phyloP scores from a whole-genome alignment of 306 rosid genomes.

The Vigna unguiculata region DNA sequence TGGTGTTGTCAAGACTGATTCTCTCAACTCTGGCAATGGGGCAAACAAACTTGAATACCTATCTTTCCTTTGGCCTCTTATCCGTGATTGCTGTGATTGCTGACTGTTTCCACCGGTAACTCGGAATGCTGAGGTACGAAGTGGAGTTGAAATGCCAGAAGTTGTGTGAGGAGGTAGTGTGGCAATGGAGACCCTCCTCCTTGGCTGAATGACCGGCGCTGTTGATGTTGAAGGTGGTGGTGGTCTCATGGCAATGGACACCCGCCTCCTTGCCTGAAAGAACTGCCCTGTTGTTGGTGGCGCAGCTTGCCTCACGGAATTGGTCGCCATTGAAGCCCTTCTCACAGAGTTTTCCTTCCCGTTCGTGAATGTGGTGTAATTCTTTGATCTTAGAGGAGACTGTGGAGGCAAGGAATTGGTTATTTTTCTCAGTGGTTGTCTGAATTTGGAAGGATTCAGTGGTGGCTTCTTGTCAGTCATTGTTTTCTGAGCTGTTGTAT shows the following conservation, averaged over 20 bases:
- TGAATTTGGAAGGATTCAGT: slow-evolving; percentile 69
- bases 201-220: slow-evolving; percentile 55
- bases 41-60: slow-evolving; percentile 78
- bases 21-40: slow-evolving; percentile 67
- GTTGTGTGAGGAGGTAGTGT: slow-evolving; percentile 64
- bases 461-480: slow-evolving; percentile 76
- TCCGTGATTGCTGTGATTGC: slow-evolving; percentile 55
- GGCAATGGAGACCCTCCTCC: slow-evolving; percentile 84
- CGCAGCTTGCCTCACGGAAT: slow-evolving; percentile 65
- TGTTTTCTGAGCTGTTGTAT: slow-evolving; percentile 46
- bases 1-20: slow-evolving; percentile 71
- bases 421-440: slow-evolving; percentile 78
- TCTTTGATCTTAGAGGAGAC: slow-evolving; percentile 62
- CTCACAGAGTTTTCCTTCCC: slow-evolving; percentile 78
- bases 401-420: slow-evolving; percentile 65
- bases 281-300: slow-evolving; percentile 52
- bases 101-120: slow-evolving; percentile 52
- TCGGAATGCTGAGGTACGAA: slow-evolving; percentile 62
- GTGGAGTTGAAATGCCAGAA: slow-evolving; percentile 74
- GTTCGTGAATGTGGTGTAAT: slow-evolving; percentile 38
- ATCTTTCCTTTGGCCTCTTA: slow-evolving; percentile 63
- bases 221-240: slow-evolving; percentile 55
- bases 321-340: slow-evolving; percentile 49
- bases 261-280: slow-evolving; percentile 85
- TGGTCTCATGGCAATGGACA: slow-evolving; percentile 74